phyloP scores from a whole-genome alignment of 192 early-diverging fungal genomes.

The Backusella liffmaniae region DNA sequence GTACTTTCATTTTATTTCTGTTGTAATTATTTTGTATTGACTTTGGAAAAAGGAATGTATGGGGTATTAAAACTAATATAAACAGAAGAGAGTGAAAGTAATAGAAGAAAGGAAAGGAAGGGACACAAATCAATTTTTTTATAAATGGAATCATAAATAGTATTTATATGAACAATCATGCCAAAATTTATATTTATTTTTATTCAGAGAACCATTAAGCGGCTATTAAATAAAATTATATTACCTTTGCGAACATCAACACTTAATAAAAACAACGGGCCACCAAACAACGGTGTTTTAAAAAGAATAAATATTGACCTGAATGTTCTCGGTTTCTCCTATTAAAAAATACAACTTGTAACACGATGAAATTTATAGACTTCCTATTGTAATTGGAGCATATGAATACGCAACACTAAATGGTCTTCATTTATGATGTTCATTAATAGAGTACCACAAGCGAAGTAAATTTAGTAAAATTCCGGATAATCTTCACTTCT shows the following conservation, averaged over 20 bases:
- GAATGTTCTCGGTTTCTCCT: not conserved
- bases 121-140: not conserved
- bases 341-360: not conserved
- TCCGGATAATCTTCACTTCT: not conserved
- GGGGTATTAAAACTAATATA: not conserved
- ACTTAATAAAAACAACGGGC: not conserved
- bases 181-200: conserved; percentile 5
- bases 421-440: not conserved
- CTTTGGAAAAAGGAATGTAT: not conserved
- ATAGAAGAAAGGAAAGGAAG: not conserved
- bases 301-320: not conserved
- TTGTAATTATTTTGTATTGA: not conserved
- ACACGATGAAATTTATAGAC: not conserved
- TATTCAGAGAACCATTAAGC: not conserved
- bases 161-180: conserved; percentile 1
- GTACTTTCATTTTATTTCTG: conserved; percentile 11
- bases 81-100: not conserved
- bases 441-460: conserved; percentile 1
- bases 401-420: not conserved
- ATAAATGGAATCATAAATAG: not conserved
- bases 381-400: not conserved
- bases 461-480: not conserved
- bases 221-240: not conserved
- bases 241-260: not conserved
- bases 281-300: not conserved